Evolutionary conservation across 306 rosid species (phyloP).

Genomic region (Lathyrus tuberosus): DNA sequence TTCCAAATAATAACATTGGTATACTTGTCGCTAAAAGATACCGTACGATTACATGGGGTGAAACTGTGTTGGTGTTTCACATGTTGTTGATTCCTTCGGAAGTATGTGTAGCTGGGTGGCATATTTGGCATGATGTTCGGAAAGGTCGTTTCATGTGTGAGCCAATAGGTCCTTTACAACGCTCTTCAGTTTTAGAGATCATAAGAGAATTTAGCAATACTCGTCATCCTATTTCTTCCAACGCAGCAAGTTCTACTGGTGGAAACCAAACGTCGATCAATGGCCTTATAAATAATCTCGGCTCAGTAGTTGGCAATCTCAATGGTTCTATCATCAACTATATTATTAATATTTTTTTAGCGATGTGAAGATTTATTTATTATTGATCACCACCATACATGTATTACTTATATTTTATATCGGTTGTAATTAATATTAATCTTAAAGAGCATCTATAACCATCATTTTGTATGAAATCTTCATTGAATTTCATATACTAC

Average conservation of each 20-base stretch:
- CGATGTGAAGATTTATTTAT: too few relatives aligned
- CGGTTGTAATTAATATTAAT: too few relatives aligned
- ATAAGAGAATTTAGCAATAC: too few relatives aligned
- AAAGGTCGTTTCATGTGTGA: neutral
- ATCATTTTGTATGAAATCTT: too few relatives aligned
- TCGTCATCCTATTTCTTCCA: too few relatives aligned
- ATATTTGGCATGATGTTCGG: neutral
- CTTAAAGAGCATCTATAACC: too few relatives aligned
- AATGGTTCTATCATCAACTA: slow-evolving; percentile 7
- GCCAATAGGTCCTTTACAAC: neutral
- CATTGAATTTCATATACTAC: too few relatives aligned
- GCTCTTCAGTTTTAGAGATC: neutral
- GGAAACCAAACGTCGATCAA: neutral
- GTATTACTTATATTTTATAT: too few relatives aligned
- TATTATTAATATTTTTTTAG: neutral
- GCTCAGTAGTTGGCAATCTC: neutral
- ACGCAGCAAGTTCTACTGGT: too few relatives aligned
- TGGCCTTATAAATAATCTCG: neutral
- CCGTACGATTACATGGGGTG: neutral
- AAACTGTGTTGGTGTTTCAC: neutral
- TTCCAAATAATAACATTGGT: too few relatives aligned
- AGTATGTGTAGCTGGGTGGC: neutral
- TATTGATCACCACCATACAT: too few relatives aligned
- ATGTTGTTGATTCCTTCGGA: neutral
- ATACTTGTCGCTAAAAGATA: neutral